Conservation (phyloP, 2,329 filamentous ascomycete species). For the Fusarium sp. region DNA sequence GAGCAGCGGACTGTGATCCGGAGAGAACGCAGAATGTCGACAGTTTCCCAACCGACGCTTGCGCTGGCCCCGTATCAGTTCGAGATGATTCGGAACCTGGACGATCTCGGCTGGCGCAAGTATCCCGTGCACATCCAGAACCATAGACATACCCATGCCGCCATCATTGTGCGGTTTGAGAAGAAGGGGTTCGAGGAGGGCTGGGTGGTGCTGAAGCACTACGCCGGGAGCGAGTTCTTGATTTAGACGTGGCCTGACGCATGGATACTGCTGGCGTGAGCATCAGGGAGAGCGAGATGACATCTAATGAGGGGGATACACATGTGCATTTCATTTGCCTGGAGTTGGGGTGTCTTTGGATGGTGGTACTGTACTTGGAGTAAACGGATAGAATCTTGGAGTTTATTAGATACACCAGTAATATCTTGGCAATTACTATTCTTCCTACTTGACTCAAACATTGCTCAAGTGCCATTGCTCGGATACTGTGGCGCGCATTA, state of each 20-base stretch:
- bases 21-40: constrained; percentile 54
- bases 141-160: constrained; percentile 84
- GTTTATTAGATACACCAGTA: not conserved
- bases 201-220: constrained; percentile 81
- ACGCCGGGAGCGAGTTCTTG: constrained; percentile 78
- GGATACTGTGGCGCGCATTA: not conserved
- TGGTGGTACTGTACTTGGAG: not conserved
- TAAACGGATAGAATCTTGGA: constrained; percentile 13
- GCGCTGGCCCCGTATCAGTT: constrained; percentile 86
- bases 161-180: constrained; percentile 83
- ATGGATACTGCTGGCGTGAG: not conserved
- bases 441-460: not conserved
- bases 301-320: not conserved
- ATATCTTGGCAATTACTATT: not conserved
- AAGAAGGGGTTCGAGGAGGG: constrained; percentile 79
- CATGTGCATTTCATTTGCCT: constrained; percentile 16
- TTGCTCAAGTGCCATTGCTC: not conserved
- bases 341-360: constrained; percentile 14
- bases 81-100: constrained; percentile 81
- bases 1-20: constrained; percentile 55
- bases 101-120: constrained; percentile 73
- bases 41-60: constrained; percentile 71
- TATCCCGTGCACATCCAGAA: constrained; percentile 81
- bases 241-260: constrained; percentile 28
- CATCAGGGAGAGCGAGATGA: not conserved